Conservation (phyloP, 495 filamentous ascomycete species). For the Bacidia rubella region DNA sequence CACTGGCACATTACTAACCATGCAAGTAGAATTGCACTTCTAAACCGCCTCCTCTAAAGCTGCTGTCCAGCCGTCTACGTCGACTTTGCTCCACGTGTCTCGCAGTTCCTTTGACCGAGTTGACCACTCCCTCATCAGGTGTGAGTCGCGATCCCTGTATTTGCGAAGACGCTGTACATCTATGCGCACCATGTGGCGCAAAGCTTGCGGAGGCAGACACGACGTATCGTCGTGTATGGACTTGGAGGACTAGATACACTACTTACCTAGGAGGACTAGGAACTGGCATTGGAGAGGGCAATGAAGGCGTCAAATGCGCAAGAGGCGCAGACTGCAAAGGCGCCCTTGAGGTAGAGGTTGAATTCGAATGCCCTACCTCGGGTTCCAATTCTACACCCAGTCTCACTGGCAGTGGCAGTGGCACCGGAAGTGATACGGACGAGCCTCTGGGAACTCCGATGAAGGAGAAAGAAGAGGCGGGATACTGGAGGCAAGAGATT, state of each 20-base stretch:
- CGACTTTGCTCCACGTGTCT: constrained; percentile 64
- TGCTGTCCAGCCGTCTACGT: constrained; percentile 56
- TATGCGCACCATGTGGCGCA: constrained; percentile 68
- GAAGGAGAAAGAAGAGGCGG: constrained; percentile 34
- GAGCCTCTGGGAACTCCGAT: constrained; percentile 7
- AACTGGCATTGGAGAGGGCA: constrained; percentile 76
- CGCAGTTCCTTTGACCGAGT: constrained; percentile 44
- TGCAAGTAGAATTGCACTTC: constrained; percentile 66
- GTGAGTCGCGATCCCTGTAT: constrained; percentile 43
- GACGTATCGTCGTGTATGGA: constrained; percentile 71
- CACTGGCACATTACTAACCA: neutral
- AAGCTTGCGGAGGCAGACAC: constrained; percentile 52
- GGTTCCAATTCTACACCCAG: constrained; percentile 29
- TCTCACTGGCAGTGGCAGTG: constrained; percentile 24
- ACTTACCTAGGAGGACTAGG: constrained; percentile 67
- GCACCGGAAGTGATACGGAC: constrained; percentile 9
- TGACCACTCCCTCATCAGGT: neutral
- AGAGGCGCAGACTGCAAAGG: constrained; percentile 56
- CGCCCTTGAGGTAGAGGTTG: constrained; percentile 58
- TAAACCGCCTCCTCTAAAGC: constrained; percentile 51
- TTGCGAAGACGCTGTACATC: constrained; percentile 57
- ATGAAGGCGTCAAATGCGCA: constrained; percentile 74
- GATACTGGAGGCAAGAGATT: constrained; percentile 72
- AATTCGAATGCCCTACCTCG: constrained; percentile 46
- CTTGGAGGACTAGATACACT: constrained; percentile 76